Base-by-base conservation (phyloP, 2,329 filamentous ascomycete genomes). In the Fusarium aywerte region DNA sequence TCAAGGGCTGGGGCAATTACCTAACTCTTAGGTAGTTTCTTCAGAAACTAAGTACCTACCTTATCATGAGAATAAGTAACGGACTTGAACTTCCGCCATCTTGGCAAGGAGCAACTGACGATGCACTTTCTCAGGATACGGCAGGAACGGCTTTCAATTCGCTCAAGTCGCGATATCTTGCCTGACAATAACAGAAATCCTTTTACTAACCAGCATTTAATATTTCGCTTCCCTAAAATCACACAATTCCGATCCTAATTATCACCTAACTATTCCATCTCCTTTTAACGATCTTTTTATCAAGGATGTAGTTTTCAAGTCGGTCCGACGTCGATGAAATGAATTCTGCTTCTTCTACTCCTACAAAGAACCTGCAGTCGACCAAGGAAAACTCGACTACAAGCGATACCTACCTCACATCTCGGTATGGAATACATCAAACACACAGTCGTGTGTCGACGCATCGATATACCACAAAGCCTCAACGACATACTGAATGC, bases 11-110 rank as follows among this genome's bases (percentile, higher is more conserved):
- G 43, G 31, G 23, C n/a, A 25, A 33, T 9, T 53, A 16, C 15
- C 11, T 38, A 13, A 10, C 35, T 16, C 15, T 16, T n/a, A n/a
- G n/a, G n/a, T n/a, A 16, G 4, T 20, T 43, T 35, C 43, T n/a
- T 20, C 35, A 35, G 8, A 45, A 40, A 11, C 31, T 31, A n/a
- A n/a, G n/a, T n/a, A n/a, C n/a, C n/a, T n/a, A n/a, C n/a, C n/a
- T n/a, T n/a, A 44, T 40, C 32, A 44, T 33, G 18, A 33, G 32
- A 38, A 53, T 23, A 16, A 20, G 18, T 15, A 21, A 39, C 56
- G 58, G 56, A 61, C 33, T 61, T 61, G 27, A 61, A 39, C 56
- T 54, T 29, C 45, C 45, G 58, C 31, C 27, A 21, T 39, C 53
- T 20, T 53, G 16, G 39, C 32, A 49, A 21, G 43, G 21, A 32